These are phyloP conservation scores for Chenopodium album DNA, from an alignment of 148 eudicot species.

Conservation along the genomic window DNA sequence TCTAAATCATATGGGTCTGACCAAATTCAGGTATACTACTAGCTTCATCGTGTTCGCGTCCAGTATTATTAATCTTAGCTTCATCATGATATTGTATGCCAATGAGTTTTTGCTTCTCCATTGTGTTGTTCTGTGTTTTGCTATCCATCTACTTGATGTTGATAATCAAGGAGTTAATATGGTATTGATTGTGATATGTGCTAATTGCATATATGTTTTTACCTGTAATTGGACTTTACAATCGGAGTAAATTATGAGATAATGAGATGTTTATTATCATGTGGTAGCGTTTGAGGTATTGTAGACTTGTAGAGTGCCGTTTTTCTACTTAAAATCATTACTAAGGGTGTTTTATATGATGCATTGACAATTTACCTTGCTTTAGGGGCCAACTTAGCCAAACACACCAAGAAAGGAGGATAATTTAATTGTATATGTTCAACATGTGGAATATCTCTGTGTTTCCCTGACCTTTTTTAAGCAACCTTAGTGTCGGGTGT, in stretches of 20 bases:
- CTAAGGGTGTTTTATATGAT: not conserved
- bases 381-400: not conserved
- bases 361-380: not conserved
- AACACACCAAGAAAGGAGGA: not conserved
- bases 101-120: not conserved
- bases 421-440: not conserved
- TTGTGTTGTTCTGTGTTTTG: too few species aligned
- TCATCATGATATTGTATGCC: not conserved
- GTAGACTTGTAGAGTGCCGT: not conserved
- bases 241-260: not conserved
- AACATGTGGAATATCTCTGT: not conserved
- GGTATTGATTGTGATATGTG: not conserved
- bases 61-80: not conserved
- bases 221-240: not conserved
- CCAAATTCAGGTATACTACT: conserved; percentile 81
- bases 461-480: not conserved
- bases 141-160: too few species aligned
- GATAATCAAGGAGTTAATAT: too few species aligned
- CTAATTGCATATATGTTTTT: not conserved
- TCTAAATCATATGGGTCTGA: conserved; percentile 80
- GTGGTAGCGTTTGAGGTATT: not conserved
- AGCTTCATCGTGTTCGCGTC: not conserved
- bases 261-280: not conserved
- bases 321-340: not conserved
- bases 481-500: not conserved